Conservation (phyloP, 2,329 filamentous ascomycete species). For the Emmonsia crescens region DNA sequence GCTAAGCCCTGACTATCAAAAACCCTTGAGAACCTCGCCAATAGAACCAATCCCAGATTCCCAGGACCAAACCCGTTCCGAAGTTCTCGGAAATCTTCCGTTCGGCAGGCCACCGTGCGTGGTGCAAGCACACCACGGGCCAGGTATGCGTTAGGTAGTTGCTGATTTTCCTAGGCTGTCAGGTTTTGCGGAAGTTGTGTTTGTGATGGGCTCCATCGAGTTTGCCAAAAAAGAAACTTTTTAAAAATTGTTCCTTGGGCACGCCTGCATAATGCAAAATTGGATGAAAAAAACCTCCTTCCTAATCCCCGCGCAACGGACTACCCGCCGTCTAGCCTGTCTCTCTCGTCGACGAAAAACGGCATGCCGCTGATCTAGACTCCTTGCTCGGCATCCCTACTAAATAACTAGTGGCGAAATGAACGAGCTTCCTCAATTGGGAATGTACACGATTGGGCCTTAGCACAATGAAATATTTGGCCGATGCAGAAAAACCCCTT, state of each 20-base stretch:
- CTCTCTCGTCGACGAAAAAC: neutral
- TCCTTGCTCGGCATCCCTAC: neutral
- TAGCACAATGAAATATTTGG: neutral
- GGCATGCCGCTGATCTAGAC: constrained; percentile 1
- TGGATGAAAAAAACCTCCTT: neutral
- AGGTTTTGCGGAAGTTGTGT: neutral
- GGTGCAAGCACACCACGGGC: neutral
- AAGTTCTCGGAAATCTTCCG: neutral
- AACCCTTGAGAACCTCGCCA: neutral
- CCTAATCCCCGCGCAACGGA: neutral
- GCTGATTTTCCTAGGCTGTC: too few relatives aligned
- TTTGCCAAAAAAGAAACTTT: neutral
- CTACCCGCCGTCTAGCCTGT: neutral
- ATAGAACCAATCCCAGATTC: too few relatives aligned
- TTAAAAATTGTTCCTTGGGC: neutral
- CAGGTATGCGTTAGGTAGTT: too few relatives aligned
- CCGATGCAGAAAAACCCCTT: neutral
- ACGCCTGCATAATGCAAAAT: neutral
- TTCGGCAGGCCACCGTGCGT: neutral
- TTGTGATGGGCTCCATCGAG: neutral
- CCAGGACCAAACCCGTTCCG: neutral
- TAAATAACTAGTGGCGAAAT: neutral
- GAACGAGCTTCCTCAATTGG: neutral
- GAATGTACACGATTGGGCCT: neutral
- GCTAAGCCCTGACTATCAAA: neutral